These are phyloP conservation scores for Rutidosis leptorrhynchoides DNA, from an alignment of 129 eudicot species.

Conservation along the genomic window DNA sequence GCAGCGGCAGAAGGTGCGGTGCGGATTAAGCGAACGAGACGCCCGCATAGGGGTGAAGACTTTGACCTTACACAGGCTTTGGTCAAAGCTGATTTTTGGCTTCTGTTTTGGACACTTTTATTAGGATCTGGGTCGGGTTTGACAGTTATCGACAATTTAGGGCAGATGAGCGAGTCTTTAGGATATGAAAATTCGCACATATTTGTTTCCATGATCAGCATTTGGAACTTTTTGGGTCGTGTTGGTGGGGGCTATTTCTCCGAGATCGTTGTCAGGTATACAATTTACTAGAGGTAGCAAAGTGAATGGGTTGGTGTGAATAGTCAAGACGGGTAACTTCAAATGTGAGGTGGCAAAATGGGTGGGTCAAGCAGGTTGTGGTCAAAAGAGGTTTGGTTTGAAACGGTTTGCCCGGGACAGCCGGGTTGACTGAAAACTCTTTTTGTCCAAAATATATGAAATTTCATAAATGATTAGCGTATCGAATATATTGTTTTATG, in stretches of 20 bases:
- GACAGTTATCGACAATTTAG: constrained; percentile 92
- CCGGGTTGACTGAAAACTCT: background rate
- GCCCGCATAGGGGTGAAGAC: constrained; percentile 99
- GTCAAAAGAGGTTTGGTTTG: background rate
- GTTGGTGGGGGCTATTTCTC: constrained; percentile 97
- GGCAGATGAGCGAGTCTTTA: constrained; percentile 93
- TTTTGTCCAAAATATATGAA: background rate
- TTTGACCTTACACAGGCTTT: constrained; percentile 85
- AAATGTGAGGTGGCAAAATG: background rate
- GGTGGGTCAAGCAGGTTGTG: background rate
- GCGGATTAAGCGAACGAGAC: constrained; percentile 70
- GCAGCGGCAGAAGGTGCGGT: constrained; percentile 99
- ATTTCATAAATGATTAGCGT: background rate
- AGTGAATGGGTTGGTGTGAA: background rate
- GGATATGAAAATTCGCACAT: constrained; percentile 84
- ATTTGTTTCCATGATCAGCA: constrained; percentile 96
- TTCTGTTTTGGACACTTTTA: constrained; percentile 72
- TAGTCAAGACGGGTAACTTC: background rate
- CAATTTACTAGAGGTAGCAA: background rate
- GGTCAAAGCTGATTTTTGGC: constrained; percentile 96
- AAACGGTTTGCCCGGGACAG: background rate
- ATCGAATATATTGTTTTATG: too few species aligned
- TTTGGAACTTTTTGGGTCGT: constrained; percentile 97
- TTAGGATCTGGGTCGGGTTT: constrained; percentile 96
- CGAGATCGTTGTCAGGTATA: constrained; percentile 80